Evolutionary conservation across 2,329 filamentous ascomycete species (phyloP).

Genomic region (Penicillium sclerotiorum): DNA sequence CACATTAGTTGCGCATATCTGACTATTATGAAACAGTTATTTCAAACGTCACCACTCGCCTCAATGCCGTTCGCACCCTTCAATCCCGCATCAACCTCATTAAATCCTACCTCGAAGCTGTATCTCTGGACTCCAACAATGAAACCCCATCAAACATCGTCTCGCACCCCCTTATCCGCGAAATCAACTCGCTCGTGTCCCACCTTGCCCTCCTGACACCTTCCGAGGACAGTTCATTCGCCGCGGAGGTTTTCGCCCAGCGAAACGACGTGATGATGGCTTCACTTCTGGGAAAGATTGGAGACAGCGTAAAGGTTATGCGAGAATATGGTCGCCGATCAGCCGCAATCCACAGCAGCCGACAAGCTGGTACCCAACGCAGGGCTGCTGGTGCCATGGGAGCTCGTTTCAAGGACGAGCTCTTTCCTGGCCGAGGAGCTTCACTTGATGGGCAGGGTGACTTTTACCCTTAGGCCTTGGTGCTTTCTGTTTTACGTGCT

Average conservation of each 20-base stretch:
- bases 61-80: conserved; percentile 93
- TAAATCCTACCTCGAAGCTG: conserved; percentile 72
- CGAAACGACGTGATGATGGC: conserved; percentile 82
- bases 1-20: conserved; percentile 17
- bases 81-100: conserved; percentile 74
- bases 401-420: no score
- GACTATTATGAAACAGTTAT: conserved; percentile 51
- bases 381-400: no score
- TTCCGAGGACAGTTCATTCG: conserved; percentile 65
- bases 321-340: conserved; percentile 64
- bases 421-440: no score
- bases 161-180: conserved; percentile 76
- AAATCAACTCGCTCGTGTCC: conserved; percentile 81
- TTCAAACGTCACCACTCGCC: conserved; percentile 75
- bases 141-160: conserved; percentile 52
- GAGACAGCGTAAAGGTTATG: conserved; percentile 70
- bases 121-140: conserved; percentile 61
- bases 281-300: conserved; percentile 72
- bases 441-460: no score
- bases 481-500: background rate
- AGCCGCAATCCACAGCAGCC: background rate
- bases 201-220: conserved; percentile 82
- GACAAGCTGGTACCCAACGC: no score
- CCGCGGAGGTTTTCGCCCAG: conserved; percentile 72
- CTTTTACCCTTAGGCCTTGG: background rate